These are phyloP conservation scores for Paramecium sonneborni DNA, from an alignment of 73 alveolate species.

Conservation along the genomic window DNA sequence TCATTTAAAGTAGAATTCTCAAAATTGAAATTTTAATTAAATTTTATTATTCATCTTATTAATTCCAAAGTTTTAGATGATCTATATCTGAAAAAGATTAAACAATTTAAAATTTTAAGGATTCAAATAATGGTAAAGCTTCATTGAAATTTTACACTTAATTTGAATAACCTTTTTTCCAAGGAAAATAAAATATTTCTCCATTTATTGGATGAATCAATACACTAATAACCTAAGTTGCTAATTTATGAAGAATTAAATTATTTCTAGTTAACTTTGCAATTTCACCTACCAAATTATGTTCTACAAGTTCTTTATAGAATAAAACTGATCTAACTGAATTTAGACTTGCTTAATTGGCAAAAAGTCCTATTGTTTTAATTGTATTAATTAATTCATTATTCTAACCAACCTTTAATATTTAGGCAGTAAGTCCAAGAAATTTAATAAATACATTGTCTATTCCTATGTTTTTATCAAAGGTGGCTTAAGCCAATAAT, in stretches of 20 bases:
- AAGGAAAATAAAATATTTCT: conserved; percentile 94
- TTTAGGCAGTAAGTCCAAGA: background rate
- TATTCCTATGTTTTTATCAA: conserved; percentile 82
- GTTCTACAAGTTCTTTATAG: conserved; percentile 89
- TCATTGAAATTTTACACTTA: conserved; percentile 76
- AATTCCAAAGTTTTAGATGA: conserved; percentile 64
- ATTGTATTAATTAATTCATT: conserved; percentile 46
- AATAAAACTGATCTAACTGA: conserved; percentile 88
- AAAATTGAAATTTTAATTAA: conserved; percentile 79
- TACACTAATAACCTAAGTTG: conserved; percentile 82
- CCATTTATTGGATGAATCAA: conserved; percentile 94
- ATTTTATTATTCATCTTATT: conserved; percentile 73
- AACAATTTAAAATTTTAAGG: conserved; percentile 68
- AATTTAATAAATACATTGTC: conserved; percentile 63
- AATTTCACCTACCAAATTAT: conserved; percentile 78
- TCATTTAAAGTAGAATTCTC: conserved; percentile 85
- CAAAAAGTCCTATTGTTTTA: conserved; percentile 92
- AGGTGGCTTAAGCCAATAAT: conserved; percentile 82
- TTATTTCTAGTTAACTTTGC: background rate
- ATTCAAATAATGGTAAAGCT: conserved; percentile 72
- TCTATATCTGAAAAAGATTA: conserved; percentile 66
- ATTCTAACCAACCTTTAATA: background rate
- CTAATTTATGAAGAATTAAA: conserved; percentile 78
- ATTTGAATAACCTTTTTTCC: conserved; percentile 79
- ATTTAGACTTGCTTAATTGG: conserved; percentile 86